A percentile compares a stretch with the other conserved stretches of the same genome.
These are phyloP conservation scores for Themeda triandra DNA, from an alignment of 176 grass and related monocot genomes.

Conservation along the genomic window DNA sequence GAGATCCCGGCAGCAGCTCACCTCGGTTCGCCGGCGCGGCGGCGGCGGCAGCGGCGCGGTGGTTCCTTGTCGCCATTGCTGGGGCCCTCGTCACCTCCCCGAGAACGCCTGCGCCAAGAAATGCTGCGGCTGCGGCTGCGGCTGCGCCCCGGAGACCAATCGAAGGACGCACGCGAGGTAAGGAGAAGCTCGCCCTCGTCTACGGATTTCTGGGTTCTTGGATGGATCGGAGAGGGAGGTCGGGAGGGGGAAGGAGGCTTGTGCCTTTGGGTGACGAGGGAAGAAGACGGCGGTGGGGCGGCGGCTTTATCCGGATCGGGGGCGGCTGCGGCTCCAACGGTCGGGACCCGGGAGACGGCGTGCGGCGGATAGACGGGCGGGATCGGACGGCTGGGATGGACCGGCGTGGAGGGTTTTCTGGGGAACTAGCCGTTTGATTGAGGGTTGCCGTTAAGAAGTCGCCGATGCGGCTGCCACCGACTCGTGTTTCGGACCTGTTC, in stretches of 20 bases:
- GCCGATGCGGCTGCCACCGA: background rate
- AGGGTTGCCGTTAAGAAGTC: background rate
- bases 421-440: conserved; percentile 59
- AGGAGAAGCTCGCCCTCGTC: background rate
- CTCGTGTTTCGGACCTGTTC: too few species aligned
- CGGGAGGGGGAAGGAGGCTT: background rate
- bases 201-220: background rate
- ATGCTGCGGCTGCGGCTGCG: too few species aligned
- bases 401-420: too few species aligned
- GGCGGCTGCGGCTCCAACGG: conserved; percentile 51
- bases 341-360: conserved; percentile 39
- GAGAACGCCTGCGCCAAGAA: conserved; percentile 36
- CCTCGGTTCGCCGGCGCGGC: conserved; percentile 50
- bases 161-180: conserved; percentile 2
- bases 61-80: conserved; percentile 64
- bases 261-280: background rate
- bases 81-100: background rate
- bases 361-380: background rate
- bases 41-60: conserved; percentile 28
- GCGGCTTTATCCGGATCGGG: background rate
- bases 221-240: background rate
- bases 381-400: conserved; percentile 41
- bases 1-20: background rate
- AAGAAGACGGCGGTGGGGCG: background rate
- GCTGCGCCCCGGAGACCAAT: too few species aligned